Evolutionary conservation across 306 rosid genomes (phyloP).

Genomic region (Erythrophleum fordii): DNA sequence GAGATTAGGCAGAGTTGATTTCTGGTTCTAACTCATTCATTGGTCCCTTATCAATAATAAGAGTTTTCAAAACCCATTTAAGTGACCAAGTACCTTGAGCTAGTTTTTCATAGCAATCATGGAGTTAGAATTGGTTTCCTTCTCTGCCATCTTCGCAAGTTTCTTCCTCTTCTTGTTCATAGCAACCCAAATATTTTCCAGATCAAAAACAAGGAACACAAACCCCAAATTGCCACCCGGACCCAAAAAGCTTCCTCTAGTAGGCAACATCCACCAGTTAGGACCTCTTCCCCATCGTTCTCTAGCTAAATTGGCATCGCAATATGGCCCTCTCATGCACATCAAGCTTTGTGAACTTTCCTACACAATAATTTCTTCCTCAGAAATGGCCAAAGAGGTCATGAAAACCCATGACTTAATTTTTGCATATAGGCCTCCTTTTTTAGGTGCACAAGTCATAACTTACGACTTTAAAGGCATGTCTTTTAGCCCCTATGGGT

Average conservation of each 20-base stretch:
- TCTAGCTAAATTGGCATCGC: conserved; percentile 29
- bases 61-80: too few species aligned
- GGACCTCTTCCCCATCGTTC: conserved; percentile 32
- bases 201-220: conserved; percentile 35
- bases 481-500: conserved; percentile 35
- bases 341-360: conserved; percentile 43
- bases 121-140: background rate
- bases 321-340: conserved; percentile 46
- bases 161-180: conserved; percentile 35
- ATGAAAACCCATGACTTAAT: conserved; percentile 46
- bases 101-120: too few species aligned
- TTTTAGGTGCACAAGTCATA: conserved; percentile 13
- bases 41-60: too few species aligned
- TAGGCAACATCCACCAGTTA: conserved; percentile 46
- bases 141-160: too few species aligned
- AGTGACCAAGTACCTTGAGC: too few species aligned
- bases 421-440: conserved; percentile 43
- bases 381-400: conserved; percentile 48
- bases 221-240: conserved; percentile 46
- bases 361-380: conserved; percentile 41
- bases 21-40: too few species aligned
- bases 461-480: conserved; percentile 25
- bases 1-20: too few species aligned
- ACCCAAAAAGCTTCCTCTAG: conserved; percentile 41
- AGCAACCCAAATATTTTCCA: conserved; percentile 21